Evolutionary conservation across 139 green algal genomes (phyloP).

Genomic region (Chlorella sorokiniana): DNA sequence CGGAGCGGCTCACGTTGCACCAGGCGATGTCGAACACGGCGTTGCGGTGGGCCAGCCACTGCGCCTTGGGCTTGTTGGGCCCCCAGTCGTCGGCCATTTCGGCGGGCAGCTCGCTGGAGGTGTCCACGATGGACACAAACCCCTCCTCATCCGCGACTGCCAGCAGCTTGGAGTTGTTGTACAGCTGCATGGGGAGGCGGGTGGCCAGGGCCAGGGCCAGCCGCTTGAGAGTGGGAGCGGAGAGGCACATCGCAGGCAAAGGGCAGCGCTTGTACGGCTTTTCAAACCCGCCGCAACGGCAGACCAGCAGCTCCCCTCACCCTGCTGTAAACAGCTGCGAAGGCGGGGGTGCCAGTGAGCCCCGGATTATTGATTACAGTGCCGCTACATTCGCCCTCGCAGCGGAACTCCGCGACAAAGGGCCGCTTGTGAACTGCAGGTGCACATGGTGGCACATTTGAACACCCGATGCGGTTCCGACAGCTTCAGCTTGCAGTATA

Average conservation of each 20-base stretch:
- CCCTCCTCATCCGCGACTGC: slow-evolving; percentile 83
- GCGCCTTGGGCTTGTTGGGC: slow-evolving; percentile 45
- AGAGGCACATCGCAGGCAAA: too few relatives aligned
- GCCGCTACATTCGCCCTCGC: background rate
- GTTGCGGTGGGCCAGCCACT: slow-evolving; percentile 80
- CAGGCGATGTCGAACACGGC: slow-evolving; percentile 84
- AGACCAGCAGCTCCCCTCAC: slow-evolving; percentile 14
- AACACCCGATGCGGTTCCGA: background rate
- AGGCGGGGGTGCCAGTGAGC: slow-evolving; percentile 28
- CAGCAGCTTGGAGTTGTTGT: slow-evolving; percentile 54
- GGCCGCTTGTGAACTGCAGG: slow-evolving; percentile 30
- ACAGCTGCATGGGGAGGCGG: slow-evolving; percentile 22
- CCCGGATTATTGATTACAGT: slow-evolving; percentile 16
- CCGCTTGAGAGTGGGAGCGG: too few relatives aligned
- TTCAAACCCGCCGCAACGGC: background rate
- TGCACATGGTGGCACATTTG: background rate
- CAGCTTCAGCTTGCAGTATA: background rate
- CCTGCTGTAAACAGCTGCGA: slow-evolving; percentile 44
- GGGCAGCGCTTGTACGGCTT: background rate
- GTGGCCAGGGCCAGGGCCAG: too few relatives aligned
- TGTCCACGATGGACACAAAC: slow-evolving; percentile 70
- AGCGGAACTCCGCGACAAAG: slow-evolving; percentile 32
- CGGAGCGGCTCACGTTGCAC: slow-evolving; percentile 59
- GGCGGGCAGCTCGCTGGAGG: slow-evolving; percentile 36
- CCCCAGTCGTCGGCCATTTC: slow-evolving; percentile 29